phyloP scores from a whole-genome alignment of 2,329 filamentous ascomycete genomes.

The Sclerotinia glacialis region DNA sequence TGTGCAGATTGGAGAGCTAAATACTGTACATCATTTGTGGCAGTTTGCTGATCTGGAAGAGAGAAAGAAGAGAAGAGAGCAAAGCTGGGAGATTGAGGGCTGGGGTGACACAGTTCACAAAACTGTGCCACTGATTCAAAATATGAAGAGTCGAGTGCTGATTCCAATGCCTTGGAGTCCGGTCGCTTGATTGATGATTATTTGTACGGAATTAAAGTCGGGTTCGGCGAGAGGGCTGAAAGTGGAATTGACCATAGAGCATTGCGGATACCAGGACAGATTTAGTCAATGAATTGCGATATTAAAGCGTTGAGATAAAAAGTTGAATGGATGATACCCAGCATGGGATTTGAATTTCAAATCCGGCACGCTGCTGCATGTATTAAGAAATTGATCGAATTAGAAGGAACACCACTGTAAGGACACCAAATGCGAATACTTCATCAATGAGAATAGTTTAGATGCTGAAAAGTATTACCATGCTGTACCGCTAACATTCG shows the following conservation, averaged over 20 bases:
- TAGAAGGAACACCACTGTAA: neutral
- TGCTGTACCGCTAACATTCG: neutral
- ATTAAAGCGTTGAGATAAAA: neutral
- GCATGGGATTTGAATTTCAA: neutral
- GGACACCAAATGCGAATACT: neutral
- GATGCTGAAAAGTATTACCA: too few relatives aligned
- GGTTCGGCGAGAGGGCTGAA: neutral
- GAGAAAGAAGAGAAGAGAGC: constrained; percentile 81
- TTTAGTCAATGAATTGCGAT: constrained; percentile 6
- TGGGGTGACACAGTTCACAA: constrained; percentile 98
- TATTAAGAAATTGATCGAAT: neutral
- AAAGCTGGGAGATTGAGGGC: constrained; percentile 92
- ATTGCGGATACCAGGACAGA: constrained; percentile 9
- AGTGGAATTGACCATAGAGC: neutral
- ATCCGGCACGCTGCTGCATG: constrained; percentile 28
- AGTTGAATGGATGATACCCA: constrained; percentile 1
- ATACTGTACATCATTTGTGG: constrained; percentile 97
- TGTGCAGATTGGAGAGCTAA: constrained; percentile 94
- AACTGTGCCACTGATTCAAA: constrained; percentile 94
- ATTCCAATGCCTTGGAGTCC: constrained; percentile 97
- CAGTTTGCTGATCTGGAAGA: constrained; percentile 97
- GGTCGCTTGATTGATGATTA: constrained; percentile 51
- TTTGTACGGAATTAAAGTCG: neutral
- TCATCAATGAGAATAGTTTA: neutral
- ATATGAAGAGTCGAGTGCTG: constrained; percentile 90